Percentiles rank a stretch among this genome's conserved stretches.
Conservation (phyloP, 2,329 filamentous ascomycete species). For the Penicillium corylophilum region DNA sequence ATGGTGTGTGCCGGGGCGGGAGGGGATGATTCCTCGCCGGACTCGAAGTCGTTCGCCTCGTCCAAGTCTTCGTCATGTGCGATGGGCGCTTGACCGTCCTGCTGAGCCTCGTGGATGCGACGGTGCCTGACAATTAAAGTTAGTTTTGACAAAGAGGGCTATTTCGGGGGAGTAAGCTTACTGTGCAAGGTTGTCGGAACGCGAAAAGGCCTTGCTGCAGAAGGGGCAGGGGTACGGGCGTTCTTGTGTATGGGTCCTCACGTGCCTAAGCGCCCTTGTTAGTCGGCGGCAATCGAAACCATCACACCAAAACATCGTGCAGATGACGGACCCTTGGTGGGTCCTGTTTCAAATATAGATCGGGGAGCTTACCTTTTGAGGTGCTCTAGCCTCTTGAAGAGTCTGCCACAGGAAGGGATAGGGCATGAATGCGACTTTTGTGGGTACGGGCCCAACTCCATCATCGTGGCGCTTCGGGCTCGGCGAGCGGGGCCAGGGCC, state of each 20-base stretch:
- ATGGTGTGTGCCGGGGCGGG: conserved; percentile 33
- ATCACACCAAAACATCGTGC: conserved; percentile 39
- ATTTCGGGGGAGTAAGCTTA: conserved; percentile 50
- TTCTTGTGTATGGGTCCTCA: conserved; percentile 98
- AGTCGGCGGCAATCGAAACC: conserved; percentile 53
- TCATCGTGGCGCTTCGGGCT: conserved; percentile 90
- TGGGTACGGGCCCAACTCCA: conserved; percentile 94
- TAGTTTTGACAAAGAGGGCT: conserved; percentile 36
- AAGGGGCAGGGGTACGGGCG: conserved; percentile 96
- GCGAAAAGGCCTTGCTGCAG: conserved; percentile 98
- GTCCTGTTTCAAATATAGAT: conserved; percentile 29
- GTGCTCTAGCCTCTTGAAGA: conserved; percentile 99
- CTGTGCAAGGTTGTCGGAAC: conserved; percentile 98
- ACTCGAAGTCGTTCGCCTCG: conserved; percentile 79
- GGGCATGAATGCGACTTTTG: conserved; percentile 98
- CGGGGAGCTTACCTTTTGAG: conserved; percentile 80
- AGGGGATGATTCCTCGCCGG: conserved; percentile 73
- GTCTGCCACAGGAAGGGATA: conserved; percentile 93
- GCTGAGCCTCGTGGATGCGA: conserved; percentile 76
- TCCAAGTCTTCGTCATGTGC: conserved; percentile 77
- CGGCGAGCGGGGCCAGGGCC: conserved; percentile 75
- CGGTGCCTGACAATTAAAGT: conserved; percentile 54
- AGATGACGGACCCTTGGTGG: conserved; percentile 20
- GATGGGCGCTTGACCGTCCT: conserved; percentile 52
- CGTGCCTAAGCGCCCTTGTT: conserved; percentile 69